phyloP scores from a whole-genome alignment of 2,329 filamentous ascomycete species.

The Rhinocladiella mackenziei region DNA sequence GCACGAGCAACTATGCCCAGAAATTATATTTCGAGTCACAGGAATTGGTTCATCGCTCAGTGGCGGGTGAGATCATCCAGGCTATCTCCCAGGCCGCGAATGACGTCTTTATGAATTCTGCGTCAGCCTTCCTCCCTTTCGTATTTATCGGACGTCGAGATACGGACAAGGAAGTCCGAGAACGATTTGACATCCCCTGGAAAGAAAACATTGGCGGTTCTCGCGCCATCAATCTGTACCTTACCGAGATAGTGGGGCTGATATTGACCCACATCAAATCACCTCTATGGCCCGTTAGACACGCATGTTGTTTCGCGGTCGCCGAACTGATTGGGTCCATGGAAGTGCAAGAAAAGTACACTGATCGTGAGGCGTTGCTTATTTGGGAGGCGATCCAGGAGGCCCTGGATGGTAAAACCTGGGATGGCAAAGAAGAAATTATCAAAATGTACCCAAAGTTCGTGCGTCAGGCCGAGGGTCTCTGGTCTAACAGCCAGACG shows the following conservation, averaged over 20 bases:
- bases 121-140: conserved; percentile 74
- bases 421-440: conserved; percentile 83
- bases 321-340: conserved; percentile 69
- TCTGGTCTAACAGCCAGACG: conserved; percentile 56
- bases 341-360: conserved; percentile 48
- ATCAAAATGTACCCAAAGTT: conserved; percentile 76
- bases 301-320: conserved; percentile 76
- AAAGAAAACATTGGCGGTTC: conserved; percentile 81
- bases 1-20: conserved; percentile 54
- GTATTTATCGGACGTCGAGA: conserved; percentile 86
- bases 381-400: conserved; percentile 85
- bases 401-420: conserved; percentile 81
- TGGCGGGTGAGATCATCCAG: conserved; percentile 77
- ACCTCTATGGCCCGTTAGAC: conserved; percentile 84
- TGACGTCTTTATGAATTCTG: conserved; percentile 77
- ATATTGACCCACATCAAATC: conserved; percentile 67
- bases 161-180: conserved; percentile 70
- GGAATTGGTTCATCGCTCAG: conserved; percentile 68
- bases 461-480: conserved; percentile 57
- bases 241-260: conserved; percentile 73
- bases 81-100: conserved; percentile 81
- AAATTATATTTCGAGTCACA: conserved; percentile 77
- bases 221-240: conserved; percentile 75
- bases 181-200: conserved; percentile 84
- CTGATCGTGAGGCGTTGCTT: conserved; percentile 54